phyloP scores from a whole-genome alignment of 2,329 filamentous ascomycete species.

The Corinectria fuckeliana region DNA sequence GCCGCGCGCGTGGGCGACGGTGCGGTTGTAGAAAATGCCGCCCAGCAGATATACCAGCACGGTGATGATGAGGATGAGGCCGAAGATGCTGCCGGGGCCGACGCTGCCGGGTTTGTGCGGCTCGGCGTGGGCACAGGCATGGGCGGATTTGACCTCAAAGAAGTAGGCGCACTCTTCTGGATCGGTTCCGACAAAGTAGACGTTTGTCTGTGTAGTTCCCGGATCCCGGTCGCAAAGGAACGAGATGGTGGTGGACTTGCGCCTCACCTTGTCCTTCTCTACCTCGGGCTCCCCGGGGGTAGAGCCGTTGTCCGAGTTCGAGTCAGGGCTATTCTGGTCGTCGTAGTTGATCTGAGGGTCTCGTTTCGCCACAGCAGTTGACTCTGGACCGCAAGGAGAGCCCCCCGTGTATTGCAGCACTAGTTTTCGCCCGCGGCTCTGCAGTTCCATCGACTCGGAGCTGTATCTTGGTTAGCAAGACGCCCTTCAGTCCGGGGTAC shows the following conservation, averaged over 20 bases:
- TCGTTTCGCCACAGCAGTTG: conserved; percentile 37
- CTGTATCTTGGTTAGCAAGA: conserved; percentile 31
- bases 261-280: conserved; percentile 46
- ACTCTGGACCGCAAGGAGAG: conserved; percentile 69
- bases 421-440: conserved; percentile 73
- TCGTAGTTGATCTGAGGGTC: conserved; percentile 38
- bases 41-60: conserved; percentile 89
- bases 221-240: conserved; percentile 92
- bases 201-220: conserved; percentile 67
- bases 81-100: conserved; percentile 80
- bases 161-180: conserved; percentile 94
- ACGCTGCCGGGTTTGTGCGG: conserved; percentile 76
- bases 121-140: conserved; percentile 75
- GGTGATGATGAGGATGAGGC: conserved; percentile 79
- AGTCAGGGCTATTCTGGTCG: conserved; percentile 30
- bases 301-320: background rate
- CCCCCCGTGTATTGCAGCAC: conserved; percentile 79
- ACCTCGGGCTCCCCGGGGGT: conserved; percentile 25
- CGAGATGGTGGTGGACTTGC: conserved; percentile 86
- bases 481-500: background rate
- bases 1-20: conserved; percentile 90
- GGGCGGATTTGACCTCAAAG: conserved; percentile 87
- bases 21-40: conserved; percentile 94
- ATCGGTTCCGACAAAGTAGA: conserved; percentile 83
- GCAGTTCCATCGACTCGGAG: conserved; percentile 57